Base-by-base conservation (phyloP, 768 basidiomycete genomes). In the Boletus fagicola region DNA sequence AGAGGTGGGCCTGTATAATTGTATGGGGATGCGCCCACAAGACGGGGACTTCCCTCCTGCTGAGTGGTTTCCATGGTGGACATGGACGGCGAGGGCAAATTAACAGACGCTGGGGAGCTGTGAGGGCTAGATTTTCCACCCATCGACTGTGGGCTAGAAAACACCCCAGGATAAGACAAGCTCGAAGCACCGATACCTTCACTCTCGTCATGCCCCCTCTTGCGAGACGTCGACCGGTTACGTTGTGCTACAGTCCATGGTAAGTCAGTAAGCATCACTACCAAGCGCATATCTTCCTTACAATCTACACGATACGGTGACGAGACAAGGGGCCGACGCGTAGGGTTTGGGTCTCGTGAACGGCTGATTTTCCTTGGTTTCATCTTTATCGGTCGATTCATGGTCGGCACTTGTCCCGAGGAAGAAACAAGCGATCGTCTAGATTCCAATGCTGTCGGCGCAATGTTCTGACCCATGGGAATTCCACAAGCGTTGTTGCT, bases 141-240 rank as follows among this genome's bases (percentile, higher is more conserved):
- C 16, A 74, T 67, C 26, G 78, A 74, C 7, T 76, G 76, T 11
- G 85, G 83, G 55, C 81, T 82, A 5, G 83, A 77, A 63, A 85
- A 85, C 31, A 79, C 77, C 39, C 82, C 82, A 59, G 82, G 81
- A 62, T 77, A 84, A 13, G 73, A 65, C 53, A 74, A 60, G 26
- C 53, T 65, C 31, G 68, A 58, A 36, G 79, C 78, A 47, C 85
- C 80, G 5, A 78, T 68, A 45, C 74, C 74, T 51, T 85, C 84
- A 38, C 77, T 77, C 58, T 90, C 89, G 62, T 89, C 87, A 56
- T 77, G 84, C 16, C 83, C 86, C 38, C 89, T 84, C 70, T 83
- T 84, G 48, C 89, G 85, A 40, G 90, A 91, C 2, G 86, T 80
- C 43, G 89, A 92, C 62, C 89, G 78, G 45, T 89, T 87, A 59